Evolutionary conservation across 352 stramenopile genomes (phyloP), one percentile per base, ranked within the genome.

Genomic region (Globisporangium paddicum): DNA sequence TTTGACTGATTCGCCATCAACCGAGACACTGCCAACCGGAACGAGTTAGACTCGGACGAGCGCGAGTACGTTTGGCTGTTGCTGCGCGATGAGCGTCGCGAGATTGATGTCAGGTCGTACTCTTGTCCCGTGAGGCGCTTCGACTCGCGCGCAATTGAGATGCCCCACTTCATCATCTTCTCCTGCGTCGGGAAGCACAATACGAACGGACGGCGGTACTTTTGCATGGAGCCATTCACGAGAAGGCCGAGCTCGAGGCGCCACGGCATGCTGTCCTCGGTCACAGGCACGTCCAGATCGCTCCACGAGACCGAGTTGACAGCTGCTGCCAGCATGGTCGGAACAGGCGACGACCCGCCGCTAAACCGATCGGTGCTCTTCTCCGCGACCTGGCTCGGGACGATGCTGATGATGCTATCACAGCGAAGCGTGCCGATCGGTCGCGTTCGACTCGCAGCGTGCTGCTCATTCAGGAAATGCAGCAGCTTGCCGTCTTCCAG

Each of bases 81-180:
- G 55, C 79, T 90, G 14, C 80, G 71, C 1, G 77, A 90, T 11
- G 74, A 60, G 23, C 80, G 75, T 42, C 77, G 58, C 46, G 79
- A 79, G 47, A 90, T 84, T 21, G 79, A 89, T 4, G 84, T 86
- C 16, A 93, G 63, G 53, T 95, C 84, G 51, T 90, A 90, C 57
- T 95, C 84, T 19, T 91, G 80, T 1, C 82, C 80, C 8, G 81
- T 90, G n/a, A 90, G 68, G 0, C 86, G 78, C 58, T 90, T 91
- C 3, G 80, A 82, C 49, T 93, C 83, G 16, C 86, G 82, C 18
- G 82, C 80, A 19, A 95, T 82, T 28, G 68, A 75, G 34, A 86
- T 79, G 14, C 82, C 84, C 86, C 86, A 95, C 55, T 93, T 93
- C 80, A 95, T 92, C 82, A 93, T 89, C 38, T 87, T 74, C 37